Evolutionary conservation across 805 yeast species (phyloP), one percentile per base, ranked within the genome.

Genomic region (Saturnispora saitoi): DNA sequence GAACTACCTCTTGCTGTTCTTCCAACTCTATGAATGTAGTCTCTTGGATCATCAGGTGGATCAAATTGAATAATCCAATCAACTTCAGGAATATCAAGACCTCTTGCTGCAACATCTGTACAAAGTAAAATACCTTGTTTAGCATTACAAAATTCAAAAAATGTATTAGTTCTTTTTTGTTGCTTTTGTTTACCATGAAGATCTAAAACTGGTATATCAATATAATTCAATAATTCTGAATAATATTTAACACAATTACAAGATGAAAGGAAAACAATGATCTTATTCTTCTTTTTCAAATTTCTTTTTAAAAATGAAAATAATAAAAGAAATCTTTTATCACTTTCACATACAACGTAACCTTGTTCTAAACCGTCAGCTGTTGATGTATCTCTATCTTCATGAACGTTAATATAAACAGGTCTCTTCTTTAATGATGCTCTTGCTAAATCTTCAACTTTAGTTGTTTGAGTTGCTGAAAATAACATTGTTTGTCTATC

Each of bases 41-140:
- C 98, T 71, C 98, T 82, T 69, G 99, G 99, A 70, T 93, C 99
- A 83, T 93, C 99, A 66, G 99, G 99, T 48, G 99, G 99, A 67
- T 93, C 99, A 63, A 88, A 93, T 73, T 93, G 99, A 56, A 93
- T 85, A 62, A 93, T 93, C 99, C 99, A 93, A 71, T 95, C 99
- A 48, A 93, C 99, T 28, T 95, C 83, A 47, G 99, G 99, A 58
- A 93, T 93, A 72, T 93, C 99, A 56, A 93, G 78, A 22, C 99
- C 99, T 76, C 99, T 83, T 20, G 99, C 99, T 30, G 99, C 99
- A 57, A 93, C 99, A 68, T 93, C 99, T 0, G 99, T 93, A 71
- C 98, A 93, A 48, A 93, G 76, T 59, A 93, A 69, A 40, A 86
- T 90, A 43, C 99, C 99, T 63, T 83, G 86, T 59, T 84, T 89